Evolutionary conservation across 169 alveolate genomes (phyloP), one percentile per base, ranked within the genome.

Genomic region (Blepharisma undulans): DNA sequence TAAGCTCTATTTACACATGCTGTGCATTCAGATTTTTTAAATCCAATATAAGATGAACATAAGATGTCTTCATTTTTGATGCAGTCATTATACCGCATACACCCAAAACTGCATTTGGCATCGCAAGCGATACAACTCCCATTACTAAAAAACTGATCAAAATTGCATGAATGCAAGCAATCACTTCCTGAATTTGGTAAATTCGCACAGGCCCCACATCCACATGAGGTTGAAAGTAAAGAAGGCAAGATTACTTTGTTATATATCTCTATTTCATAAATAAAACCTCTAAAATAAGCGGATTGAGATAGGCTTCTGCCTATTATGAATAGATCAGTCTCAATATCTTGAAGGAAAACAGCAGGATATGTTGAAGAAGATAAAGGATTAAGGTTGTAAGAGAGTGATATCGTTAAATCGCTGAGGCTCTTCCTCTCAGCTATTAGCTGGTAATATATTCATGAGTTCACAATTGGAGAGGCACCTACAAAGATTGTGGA

Each of bases 241-340:
- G 85, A 4, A 33, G 33, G 25, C 25, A 33, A n/a, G n/a, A 25
- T 30, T 22, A 16, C 59, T 6, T 30, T 25, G 19, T 82, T 82
- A 82, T 34, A 82, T n/a, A 82, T 36, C 19, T n/a, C 33, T 4
- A 82, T 33, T 34, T 82, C 89, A 82, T 34, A 82, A 5, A 82
- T 48, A 30, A 82, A 82, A 5, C 89, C 89, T 21, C 2, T 30
- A n/a, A 82, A 33, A 30, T 19, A 82, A 19, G 7, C 18, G 8
- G 6, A 4, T 21, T 19, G 21, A 4, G 4, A 5, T 4, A 30
- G 6, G 34, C 33, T 59, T 6, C 10, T 19, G 19, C 89, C 89
- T 30, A 82, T 21, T 22, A 21, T 25, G 33, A 82, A 82, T 21
- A n/a, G 8, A 14, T 36, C 25, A 4, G 89, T 30, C 3, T 4